phyloP scores from a whole-genome alignment of 2,329 filamentous ascomycete genomes.

The Aspergillus sp. region DNA sequence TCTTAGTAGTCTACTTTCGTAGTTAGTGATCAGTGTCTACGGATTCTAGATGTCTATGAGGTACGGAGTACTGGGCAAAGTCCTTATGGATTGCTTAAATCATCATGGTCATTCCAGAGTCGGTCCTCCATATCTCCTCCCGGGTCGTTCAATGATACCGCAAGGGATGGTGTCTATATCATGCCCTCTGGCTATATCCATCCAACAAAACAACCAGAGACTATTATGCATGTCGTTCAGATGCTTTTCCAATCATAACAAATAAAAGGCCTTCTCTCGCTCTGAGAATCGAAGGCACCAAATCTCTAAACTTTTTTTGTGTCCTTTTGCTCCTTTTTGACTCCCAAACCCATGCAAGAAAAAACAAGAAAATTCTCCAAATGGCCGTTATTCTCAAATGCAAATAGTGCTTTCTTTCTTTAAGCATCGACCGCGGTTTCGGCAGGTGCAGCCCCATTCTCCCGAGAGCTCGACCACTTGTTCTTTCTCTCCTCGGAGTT shows the following conservation, averaged over 20 bases:
- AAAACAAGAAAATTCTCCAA: not conserved
- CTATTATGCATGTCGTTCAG: slow-evolving; percentile 1
- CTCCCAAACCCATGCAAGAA: not conserved
- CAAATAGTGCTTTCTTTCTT: not conserved
- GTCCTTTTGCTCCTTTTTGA: slow-evolving; percentile 1
- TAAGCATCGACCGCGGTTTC: slow-evolving; percentile 6
- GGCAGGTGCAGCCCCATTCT: slow-evolving; percentile 4
- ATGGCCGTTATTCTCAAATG: not conserved
- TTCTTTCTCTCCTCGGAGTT: slow-evolving; percentile 29
- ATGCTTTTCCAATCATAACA: not conserved
- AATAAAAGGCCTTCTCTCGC: not conserved
- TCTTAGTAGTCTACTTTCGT: too few relatives aligned
- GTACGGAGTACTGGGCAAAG: too few relatives aligned
- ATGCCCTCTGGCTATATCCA: too few relatives aligned
- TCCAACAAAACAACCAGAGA: too few relatives aligned
- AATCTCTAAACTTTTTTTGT: not conserved
- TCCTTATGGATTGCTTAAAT: too few relatives aligned
- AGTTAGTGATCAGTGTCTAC: too few relatives aligned
- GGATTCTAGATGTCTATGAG: too few relatives aligned
- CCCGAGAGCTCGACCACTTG: slow-evolving; percentile 19
- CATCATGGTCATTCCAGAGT: too few relatives aligned
- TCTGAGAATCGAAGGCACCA: not conserved
- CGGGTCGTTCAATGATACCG: too few relatives aligned
- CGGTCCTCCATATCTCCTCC: too few relatives aligned
- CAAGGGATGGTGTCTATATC: too few relatives aligned